Conservation (phyloP, 1,139 yeast genomes). For the Suhomyces terraborum region DNA sequence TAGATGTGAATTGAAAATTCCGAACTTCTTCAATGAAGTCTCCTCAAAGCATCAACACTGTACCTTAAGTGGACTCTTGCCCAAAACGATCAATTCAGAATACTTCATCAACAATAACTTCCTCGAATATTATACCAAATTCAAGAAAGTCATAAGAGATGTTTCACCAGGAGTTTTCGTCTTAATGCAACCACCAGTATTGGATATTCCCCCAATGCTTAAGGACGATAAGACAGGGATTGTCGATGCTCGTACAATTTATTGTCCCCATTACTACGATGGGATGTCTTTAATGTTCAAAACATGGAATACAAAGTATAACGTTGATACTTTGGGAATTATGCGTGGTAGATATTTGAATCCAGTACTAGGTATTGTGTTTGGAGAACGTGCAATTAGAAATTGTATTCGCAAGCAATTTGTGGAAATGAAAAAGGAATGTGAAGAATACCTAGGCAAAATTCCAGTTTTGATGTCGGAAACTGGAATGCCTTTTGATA, state of each 20-base stretch:
- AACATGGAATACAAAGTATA: constrained; percentile 72
- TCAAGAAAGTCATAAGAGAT: constrained; percentile 51
- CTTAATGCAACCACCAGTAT: constrained; percentile 80
- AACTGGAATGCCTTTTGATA: constrained; percentile 96
- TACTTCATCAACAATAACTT: constrained; percentile 66
- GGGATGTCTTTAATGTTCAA: constrained; percentile 91
- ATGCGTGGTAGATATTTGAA: constrained; percentile 74
- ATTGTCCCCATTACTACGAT: constrained; percentile 89
- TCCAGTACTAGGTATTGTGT: constrained; percentile 74
- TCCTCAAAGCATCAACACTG: constrained; percentile 24
- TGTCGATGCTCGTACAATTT: constrained; percentile 66
- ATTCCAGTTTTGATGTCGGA: constrained; percentile 83
- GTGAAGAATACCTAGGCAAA: constrained; percentile 56
- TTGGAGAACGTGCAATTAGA: constrained; percentile 79
- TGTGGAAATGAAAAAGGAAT: constrained; percentile 62
- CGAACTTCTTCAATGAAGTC: constrained; percentile 37
- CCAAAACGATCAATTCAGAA: constrained; percentile 48
- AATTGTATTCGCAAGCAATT: constrained; percentile 71
- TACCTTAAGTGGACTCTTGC: constrained; percentile 23
- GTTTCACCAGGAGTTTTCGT: constrained; percentile 52
- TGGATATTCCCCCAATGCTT: constrained; percentile 75
- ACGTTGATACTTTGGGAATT: constrained; percentile 90
- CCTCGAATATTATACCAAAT: constrained; percentile 55
- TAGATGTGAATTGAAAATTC: constrained; percentile 30
- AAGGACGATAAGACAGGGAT: constrained; percentile 49